These are phyloP conservation scores for Lactarius quietus DNA, from an alignment of 768 basidiomycete genomes.

Conservation along the genomic window DNA sequence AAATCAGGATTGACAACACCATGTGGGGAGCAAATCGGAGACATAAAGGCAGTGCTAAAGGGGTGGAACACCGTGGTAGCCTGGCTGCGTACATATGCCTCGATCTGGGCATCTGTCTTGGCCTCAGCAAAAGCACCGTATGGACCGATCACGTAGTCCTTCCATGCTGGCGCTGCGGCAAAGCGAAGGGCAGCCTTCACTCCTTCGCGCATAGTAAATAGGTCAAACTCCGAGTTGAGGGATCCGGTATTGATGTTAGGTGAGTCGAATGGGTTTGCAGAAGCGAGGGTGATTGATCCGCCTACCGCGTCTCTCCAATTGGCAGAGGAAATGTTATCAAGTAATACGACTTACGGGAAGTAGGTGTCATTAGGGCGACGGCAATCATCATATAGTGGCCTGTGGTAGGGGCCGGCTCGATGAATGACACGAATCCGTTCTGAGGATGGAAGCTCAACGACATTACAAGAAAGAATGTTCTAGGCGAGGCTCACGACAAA, in stretches of 20 bases:
- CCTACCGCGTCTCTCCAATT: background rate
- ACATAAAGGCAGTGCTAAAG: conserved; percentile 42
- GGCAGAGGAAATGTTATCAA: background rate
- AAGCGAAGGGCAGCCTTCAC: conserved; percentile 3
- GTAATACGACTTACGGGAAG: conserved; percentile 18
- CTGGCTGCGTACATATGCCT: conserved; percentile 23
- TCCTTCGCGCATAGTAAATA: conserved; percentile 7
- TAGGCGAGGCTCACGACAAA: conserved; percentile 10
- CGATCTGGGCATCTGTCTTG: conserved; percentile 26
- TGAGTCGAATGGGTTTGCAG: conserved; percentile 28
- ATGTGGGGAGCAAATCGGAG: conserved; percentile 29
- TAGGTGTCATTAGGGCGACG: conserved; percentile 25
- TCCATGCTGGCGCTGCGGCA: conserved; percentile 5
- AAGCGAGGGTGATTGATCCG: conserved; percentile 30
- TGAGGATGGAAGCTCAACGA: background rate
- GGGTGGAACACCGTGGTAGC: conserved; percentile 30
- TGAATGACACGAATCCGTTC: conserved; percentile 14
- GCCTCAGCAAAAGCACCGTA: background rate
- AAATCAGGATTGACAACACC: conserved; percentile 45
- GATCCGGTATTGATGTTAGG: conserved; percentile 30
- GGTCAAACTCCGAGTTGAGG: conserved; percentile 7
- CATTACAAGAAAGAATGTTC: background rate
- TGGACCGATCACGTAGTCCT: background rate
- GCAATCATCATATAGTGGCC: conserved; percentile 27
- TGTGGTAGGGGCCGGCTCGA: conserved; percentile 17